phyloP scores from a whole-genome alignment of 202 grass and related monocot species.

The Elaeis oleifera region DNA sequence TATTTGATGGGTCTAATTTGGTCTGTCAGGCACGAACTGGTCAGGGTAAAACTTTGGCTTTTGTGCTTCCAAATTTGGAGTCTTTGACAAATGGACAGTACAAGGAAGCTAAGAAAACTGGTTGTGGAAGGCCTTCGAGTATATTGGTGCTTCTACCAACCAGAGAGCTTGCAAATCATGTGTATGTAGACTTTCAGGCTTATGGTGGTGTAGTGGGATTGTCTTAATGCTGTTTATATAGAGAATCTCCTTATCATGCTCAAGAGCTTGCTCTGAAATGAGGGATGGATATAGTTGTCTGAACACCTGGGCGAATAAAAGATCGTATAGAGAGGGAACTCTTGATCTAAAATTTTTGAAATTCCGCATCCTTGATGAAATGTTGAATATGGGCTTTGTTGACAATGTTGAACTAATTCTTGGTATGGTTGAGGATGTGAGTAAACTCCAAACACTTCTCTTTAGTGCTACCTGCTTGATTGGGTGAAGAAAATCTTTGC shows the following conservation, averaged over 20 bases:
- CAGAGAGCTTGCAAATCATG: slow-evolving; percentile 91
- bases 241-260: slow-evolving; percentile 56
- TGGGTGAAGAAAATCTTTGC: slow-evolving; percentile 90
- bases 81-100: slow-evolving; percentile 67
- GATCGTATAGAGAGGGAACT: slow-evolving; percentile 63
- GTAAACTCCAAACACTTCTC: slow-evolving; percentile 95
- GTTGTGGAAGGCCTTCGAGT: slow-evolving; percentile 56
- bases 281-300: slow-evolving; percentile 88
- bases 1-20: slow-evolving; percentile 74
- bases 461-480: slow-evolving; percentile 83
- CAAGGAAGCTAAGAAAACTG: slow-evolving; percentile 45
- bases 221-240: slow-evolving; percentile 71
- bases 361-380: slow-evolving; percentile 95
- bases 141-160: slow-evolving; percentile 83
- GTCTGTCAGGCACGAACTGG: slow-evolving; percentile 87
- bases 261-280: slow-evolving; percentile 60
- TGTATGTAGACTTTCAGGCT: slow-evolving; percentile 64
- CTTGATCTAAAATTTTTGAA: slow-evolving; percentile 70
- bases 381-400: slow-evolving; percentile 97
- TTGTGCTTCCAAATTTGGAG: slow-evolving; percentile 88
- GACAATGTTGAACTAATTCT: slow-evolving; percentile 96
- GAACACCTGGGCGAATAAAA: slow-evolving; percentile 84
- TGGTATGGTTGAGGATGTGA: slow-evolving; percentile 75
- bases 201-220: slow-evolving; percentile 64
- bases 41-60: slow-evolving; percentile 98